phyloP scores from a whole-genome alignment of 768 basidiomycete genomes.

The Phaeotremella skinneri region DNA sequence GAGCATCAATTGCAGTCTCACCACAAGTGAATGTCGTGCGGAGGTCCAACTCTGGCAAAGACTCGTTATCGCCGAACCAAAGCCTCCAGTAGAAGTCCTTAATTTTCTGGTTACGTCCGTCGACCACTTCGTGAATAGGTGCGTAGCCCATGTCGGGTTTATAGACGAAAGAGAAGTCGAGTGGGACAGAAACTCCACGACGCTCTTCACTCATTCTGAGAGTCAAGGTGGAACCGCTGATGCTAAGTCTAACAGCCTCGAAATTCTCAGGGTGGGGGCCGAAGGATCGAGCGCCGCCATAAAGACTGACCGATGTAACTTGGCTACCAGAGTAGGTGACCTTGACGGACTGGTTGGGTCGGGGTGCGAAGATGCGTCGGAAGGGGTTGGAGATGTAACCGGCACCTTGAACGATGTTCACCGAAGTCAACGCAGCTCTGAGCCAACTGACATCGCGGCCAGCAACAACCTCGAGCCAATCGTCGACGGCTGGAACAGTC shows the following conservation, averaged over 20 bases:
- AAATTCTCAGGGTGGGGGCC: slow-evolving; percentile 70
- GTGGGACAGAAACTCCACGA: slow-evolving; percentile 69
- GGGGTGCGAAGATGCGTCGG: slow-evolving; percentile 78
- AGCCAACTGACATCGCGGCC: slow-evolving; percentile 83
- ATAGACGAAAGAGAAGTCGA: slow-evolving; percentile 78
- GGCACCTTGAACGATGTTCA: slow-evolving; percentile 80
- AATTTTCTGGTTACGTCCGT: slow-evolving; percentile 80
- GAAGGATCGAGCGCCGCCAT: slow-evolving; percentile 75
- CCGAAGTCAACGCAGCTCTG: slow-evolving; percentile 74
- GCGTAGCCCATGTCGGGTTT: slow-evolving; percentile 82
- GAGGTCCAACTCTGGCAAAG: slow-evolving; percentile 73
- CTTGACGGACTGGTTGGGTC: slow-evolving; percentile 72
- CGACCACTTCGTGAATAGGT: slow-evolving; percentile 85
- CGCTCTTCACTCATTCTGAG: slow-evolving; percentile 83
- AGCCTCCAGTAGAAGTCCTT: slow-evolving; percentile 98
- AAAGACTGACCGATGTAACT: slow-evolving; percentile 64
- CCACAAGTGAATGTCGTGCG: slow-evolving; percentile 81
- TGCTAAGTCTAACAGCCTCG: slow-evolving; percentile 78
- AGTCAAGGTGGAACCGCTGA: slow-evolving; percentile 61
- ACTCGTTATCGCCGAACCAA: slow-evolving; percentile 88
- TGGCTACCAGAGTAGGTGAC: slow-evolving; percentile 56
- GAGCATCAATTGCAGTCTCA: slow-evolving; percentile 73
- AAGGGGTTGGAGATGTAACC: slow-evolving; percentile 86
- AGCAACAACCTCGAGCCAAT: slow-evolving; percentile 81
- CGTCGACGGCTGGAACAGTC: slow-evolving; percentile 60